A percentile compares a stretch with the other conserved stretches of the same genome.
These are phyloP conservation scores for Isabelozyma pseudorhagii DNA, from an alignment of 805 yeast species.

Conservation along the genomic window DNA sequence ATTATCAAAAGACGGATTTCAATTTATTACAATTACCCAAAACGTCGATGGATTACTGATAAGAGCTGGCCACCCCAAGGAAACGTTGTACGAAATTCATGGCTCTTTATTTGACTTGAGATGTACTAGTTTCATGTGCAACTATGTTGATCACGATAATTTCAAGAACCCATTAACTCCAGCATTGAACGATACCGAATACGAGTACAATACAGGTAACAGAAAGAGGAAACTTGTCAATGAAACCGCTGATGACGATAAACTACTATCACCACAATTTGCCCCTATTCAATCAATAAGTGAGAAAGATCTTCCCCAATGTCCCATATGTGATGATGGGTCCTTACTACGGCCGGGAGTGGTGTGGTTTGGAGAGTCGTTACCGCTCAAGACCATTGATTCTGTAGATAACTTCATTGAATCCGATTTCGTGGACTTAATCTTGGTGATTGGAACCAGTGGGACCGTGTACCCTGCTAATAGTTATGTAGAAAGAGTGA, in stretches of 20 bases:
- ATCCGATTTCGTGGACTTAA: constrained; percentile 56
- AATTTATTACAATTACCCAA: constrained; percentile 71
- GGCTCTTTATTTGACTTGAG: constrained; percentile 71
- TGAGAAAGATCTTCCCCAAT: constrained; percentile 59
- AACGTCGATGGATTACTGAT: constrained; percentile 76
- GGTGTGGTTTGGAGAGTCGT: constrained; percentile 92
- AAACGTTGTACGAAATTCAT: constrained; percentile 64
- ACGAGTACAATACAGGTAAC: constrained; percentile 24
- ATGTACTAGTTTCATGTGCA: constrained; percentile 77
- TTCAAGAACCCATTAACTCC: constrained; percentile 57
- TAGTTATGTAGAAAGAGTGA: constrained; percentile 79
- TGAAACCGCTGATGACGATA: constrained; percentile 5
- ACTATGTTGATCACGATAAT: constrained; percentile 52
- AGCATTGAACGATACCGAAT: constrained; percentile 42
- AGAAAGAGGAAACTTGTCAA: constrained; percentile 9
- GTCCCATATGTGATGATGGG: constrained; percentile 71
- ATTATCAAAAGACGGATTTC: constrained; percentile 17
- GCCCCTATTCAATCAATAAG: constrained; percentile 48
- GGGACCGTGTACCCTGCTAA: constrained; percentile 91
- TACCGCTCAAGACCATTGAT: constrained; percentile 62
- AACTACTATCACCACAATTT: constrained; percentile 39
- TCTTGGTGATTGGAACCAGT: constrained; percentile 81
- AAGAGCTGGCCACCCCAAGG: constrained; percentile 59
- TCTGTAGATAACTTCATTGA: constrained; percentile 69
- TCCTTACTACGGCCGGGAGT: constrained; percentile 77